Conservation (phyloP, 1,284 basidiomycete genomes). For the Sanghuangporus sanghuang region DNA sequence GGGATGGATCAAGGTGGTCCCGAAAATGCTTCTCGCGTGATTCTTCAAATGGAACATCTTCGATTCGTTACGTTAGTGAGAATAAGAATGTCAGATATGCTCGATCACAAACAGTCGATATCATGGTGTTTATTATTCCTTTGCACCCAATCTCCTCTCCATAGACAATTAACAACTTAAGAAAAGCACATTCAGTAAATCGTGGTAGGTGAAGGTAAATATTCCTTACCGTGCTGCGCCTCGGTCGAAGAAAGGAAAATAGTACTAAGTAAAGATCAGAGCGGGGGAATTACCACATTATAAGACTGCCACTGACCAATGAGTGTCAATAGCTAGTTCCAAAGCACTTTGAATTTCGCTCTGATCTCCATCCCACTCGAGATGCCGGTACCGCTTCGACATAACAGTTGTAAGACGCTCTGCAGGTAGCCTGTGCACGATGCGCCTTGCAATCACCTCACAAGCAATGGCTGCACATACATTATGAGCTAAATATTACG, state of each 20-base stretch:
- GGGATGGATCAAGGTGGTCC: constrained; percentile 68
- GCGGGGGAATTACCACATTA: constrained; percentile 14
- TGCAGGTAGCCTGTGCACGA: constrained; percentile 62
- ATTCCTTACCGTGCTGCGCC: constrained; percentile 68
- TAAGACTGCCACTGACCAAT: constrained; percentile 46
- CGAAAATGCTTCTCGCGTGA: constrained; percentile 52
- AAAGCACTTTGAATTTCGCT: constrained; percentile 74
- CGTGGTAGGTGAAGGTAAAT: not conserved
- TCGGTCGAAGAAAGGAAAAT: constrained; percentile 88
- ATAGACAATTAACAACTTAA: constrained; percentile 65
- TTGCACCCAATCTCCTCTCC: constrained; percentile 81
- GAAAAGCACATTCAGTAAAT: constrained; percentile 2
- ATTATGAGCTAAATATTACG: not conserved
- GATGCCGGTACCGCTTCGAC: constrained; percentile 72
- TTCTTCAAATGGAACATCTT: constrained; percentile 60
- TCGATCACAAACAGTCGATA: constrained; percentile 53
- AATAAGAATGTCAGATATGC: not conserved
- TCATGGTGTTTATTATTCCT: constrained; percentile 64
- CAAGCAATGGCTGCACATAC: constrained; percentile 59
- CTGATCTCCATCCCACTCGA: constrained; percentile 70
- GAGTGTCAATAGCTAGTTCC: constrained; percentile 81
- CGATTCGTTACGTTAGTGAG: not conserved
- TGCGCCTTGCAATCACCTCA: constrained; percentile 81
- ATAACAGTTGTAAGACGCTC: constrained; percentile 68
- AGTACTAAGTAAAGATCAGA: constrained; percentile 36